phyloP scores from a whole-genome alignment of 1,139 yeast genomes.

The Geotrichum armillariae region DNA sequence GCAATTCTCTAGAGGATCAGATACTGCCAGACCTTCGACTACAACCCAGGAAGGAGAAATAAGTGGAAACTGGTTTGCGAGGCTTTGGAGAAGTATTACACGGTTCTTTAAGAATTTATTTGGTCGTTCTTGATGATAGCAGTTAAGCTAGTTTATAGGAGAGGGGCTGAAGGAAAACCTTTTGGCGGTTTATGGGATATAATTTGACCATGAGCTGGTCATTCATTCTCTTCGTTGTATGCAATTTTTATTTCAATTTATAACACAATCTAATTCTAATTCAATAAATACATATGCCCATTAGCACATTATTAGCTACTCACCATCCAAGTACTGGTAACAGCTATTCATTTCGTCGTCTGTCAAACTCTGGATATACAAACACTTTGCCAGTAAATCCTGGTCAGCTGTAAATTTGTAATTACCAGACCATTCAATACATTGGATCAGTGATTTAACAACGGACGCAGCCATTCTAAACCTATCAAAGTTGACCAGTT shows the following conservation, averaged over 20 bases:
- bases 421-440: constrained; percentile 80
- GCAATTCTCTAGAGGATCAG: not conserved
- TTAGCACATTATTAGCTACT: no score
- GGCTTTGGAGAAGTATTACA: constrained; percentile 8
- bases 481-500: constrained; percentile 70
- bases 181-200: no score
- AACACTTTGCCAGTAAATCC: constrained; percentile 76
- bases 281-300: no score
- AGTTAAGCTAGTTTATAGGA: not conserved
- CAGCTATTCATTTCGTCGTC: constrained; percentile 70
- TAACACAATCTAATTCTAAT: no score
- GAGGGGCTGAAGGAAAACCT: no score
- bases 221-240: no score
- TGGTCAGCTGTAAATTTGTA: constrained; percentile 52
- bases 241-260: no score
- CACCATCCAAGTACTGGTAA: constrained; percentile 21
- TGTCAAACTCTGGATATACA: constrained; percentile 74
- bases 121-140: constrained; percentile 7
- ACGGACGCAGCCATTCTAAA: constrained; percentile 76
- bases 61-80: not conserved
- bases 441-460: constrained; percentile 75
- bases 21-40: not conserved
- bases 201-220: no score
- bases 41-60: no score
- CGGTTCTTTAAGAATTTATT: constrained; percentile 21